phyloP scores from a whole-genome alignment of 495 filamentous ascomycete genomes.

The Penicillium odoratum region DNA sequence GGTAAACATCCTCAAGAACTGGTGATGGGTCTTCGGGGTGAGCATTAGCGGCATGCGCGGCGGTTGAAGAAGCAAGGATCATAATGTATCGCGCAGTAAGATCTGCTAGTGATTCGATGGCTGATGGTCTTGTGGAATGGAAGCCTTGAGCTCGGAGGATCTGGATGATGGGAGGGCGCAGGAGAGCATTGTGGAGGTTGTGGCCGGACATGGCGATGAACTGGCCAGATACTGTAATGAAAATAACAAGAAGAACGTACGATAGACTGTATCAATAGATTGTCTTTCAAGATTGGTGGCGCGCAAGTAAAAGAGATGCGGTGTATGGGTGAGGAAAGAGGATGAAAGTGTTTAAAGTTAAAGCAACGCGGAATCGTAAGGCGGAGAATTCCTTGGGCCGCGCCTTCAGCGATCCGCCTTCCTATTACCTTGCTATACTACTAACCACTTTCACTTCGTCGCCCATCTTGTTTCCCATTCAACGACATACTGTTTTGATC shows the following conservation, averaged over 20 bases:
- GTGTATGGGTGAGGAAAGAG: neutral
- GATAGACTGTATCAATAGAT: neutral
- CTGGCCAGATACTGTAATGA: neutral
- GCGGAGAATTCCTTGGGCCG: conserved; percentile 18
- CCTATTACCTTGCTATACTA: neutral
- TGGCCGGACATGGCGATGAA: conserved; percentile 38
- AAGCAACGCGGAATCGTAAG: conserved; percentile 11
- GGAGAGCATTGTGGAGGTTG: conserved; percentile 69
- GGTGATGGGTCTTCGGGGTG: conserved; percentile 51
- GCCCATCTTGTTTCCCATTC: neutral
- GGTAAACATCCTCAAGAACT: conserved; percentile 72
- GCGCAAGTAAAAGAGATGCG: neutral
- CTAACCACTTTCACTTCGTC: neutral
- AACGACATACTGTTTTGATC: neutral
- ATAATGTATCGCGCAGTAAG: conserved; percentile 72
- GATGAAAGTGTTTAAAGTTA: neutral
- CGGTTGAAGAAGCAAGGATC: conserved; percentile 64
- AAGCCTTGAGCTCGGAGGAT: conserved; percentile 87
- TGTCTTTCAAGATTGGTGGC: neutral
- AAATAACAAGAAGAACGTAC: neutral
- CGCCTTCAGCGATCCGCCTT: conserved; percentile 1
- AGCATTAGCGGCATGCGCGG: conserved; percentile 56
- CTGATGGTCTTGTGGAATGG: conserved; percentile 69
- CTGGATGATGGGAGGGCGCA: conserved; percentile 79
- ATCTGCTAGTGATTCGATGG: conserved; percentile 76